phyloP scores from a whole-genome alignment of 176 grass and related monocot genomes.

The Aegilops umbellulata region DNA sequence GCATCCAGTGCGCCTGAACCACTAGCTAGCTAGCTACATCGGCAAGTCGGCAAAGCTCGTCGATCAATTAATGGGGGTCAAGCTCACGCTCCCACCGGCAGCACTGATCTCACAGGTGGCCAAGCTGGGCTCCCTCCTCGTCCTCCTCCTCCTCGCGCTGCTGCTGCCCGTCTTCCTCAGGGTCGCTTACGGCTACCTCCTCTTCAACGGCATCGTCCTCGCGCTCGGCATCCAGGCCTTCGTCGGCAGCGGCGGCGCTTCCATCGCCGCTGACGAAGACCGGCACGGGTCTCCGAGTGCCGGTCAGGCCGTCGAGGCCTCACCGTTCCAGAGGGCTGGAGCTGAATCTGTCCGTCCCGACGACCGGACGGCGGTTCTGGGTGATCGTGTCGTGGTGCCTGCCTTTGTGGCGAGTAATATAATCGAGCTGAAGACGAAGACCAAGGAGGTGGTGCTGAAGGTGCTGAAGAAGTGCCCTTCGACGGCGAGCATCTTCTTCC shows the following conservation, averaged over 20 bases:
- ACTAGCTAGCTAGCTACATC: too few species aligned
- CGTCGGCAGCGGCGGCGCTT: not conserved
- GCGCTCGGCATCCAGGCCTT: not conserved
- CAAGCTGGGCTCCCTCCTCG: conserved; percentile 8
- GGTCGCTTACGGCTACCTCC: not conserved
- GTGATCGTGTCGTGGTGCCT: not conserved
- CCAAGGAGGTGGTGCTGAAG: not conserved
- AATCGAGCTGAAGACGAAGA: not conserved
- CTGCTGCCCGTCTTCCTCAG: conserved; percentile 12
- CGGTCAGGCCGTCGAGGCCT: not conserved
- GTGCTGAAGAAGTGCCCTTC: conserved; percentile 7
- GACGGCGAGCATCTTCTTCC: conserved; percentile 10
- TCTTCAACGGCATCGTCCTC: conserved; percentile 16
- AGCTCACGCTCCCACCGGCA: not conserved
- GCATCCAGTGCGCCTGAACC: not conserved
- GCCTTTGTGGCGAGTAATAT: not conserved
- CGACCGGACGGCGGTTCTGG: too few species aligned
- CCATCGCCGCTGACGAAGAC: not conserved
- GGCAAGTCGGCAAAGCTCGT: too few species aligned
- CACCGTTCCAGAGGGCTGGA: not conserved
- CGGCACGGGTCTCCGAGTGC: not conserved
- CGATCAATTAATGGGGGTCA: not conserved
- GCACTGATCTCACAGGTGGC: not conserved
- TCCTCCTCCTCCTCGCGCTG: conserved; percentile 1
- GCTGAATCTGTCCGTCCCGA: not conserved